Evolutionary conservation across 148 eudicot genomes (phyloP).

Genomic region (Chenopodium formosanum): DNA sequence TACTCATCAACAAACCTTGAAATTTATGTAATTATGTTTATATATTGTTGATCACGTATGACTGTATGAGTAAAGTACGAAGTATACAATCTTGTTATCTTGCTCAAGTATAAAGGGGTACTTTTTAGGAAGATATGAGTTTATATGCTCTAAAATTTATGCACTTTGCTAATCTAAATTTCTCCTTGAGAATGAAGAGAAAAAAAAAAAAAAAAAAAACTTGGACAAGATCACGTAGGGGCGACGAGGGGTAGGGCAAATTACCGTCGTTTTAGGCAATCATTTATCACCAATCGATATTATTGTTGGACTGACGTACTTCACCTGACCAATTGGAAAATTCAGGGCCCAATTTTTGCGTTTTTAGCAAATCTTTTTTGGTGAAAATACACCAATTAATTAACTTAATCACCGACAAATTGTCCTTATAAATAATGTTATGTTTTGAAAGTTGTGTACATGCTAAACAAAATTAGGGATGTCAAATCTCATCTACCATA

Average conservation of each 20-base stretch:
- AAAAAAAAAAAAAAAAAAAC: no score
- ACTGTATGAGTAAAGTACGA: no score
- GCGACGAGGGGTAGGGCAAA: background rate
- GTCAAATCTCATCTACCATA: background rate
- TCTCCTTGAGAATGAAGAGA: no score
- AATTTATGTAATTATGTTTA: no score
- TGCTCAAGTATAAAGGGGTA: no score
- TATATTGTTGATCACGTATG: no score
- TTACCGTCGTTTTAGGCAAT: conserved; percentile 5
- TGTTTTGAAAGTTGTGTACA: background rate
- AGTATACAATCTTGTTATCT: no score
- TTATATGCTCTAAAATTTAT: no score
- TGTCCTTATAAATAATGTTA: background rate
- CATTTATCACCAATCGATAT: conserved; percentile 11
- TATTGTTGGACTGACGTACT: conserved; percentile 9
- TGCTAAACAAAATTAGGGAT: background rate
- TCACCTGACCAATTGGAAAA: background rate
- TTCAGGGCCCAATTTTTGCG: conserved; percentile 11
- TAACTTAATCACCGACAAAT: conserved; percentile 25
- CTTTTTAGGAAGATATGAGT: no score
- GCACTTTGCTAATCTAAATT: no score
- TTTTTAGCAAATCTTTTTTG: background rate
- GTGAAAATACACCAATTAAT: background rate
- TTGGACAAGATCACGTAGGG: no score
- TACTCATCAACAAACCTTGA: no score